These are phyloP conservation scores for Conringia planisiliqua DNA, from an alignment of 345 rosid species.

Conservation along the genomic window DNA sequence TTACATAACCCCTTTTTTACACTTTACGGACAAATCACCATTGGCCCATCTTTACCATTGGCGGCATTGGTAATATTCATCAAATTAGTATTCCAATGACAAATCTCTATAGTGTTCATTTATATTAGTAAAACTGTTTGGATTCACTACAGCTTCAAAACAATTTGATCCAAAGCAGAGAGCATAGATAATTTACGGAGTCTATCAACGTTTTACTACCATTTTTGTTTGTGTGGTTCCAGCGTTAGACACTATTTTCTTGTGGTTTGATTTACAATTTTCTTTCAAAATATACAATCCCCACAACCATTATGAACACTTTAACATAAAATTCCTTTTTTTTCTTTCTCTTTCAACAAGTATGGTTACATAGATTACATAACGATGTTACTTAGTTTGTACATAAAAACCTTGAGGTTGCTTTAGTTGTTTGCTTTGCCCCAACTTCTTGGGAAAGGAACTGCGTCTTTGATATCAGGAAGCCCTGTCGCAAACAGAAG, in stretches of 20 bases:
- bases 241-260: too few relatives aligned
- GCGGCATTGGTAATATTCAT: neutral
- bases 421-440: constrained; percentile 51
- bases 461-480: constrained; percentile 64
- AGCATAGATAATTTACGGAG: too few relatives aligned
- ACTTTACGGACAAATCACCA: neutral
- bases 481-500: constrained; percentile 68
- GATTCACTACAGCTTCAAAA: too few relatives aligned
- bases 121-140: too few relatives aligned
- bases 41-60: neutral
- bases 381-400: neutral
- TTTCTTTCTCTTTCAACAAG: neutral
- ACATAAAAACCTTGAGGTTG: neutral
- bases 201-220: too few relatives aligned
- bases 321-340: neutral
- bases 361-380: neutral
- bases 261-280: neutral
- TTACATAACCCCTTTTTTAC: neutral
- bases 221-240: too few relatives aligned
- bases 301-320: neutral
- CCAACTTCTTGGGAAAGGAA: constrained; percentile 73
- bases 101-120: too few relatives aligned
- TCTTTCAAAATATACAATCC: neutral
- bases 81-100: too few relatives aligned
- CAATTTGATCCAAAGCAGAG: too few relatives aligned